A percentile compares a stretch with the other conserved stretches of the same genome.
Conservation (phyloP, 164 flowering plant species). For the Chimonanthus salicifolius region DNA sequence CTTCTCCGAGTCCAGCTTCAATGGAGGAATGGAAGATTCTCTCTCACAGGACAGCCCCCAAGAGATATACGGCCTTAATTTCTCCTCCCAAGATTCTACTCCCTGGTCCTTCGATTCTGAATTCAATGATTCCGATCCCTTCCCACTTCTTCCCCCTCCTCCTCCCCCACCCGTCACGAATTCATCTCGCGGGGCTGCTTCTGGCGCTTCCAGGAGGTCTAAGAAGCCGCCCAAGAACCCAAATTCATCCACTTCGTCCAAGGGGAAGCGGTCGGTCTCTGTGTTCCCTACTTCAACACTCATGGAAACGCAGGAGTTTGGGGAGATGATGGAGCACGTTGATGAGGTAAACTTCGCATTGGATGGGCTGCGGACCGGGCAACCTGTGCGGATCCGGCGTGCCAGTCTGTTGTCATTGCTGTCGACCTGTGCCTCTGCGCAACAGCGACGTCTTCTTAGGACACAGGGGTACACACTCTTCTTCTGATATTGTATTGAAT, state of each 20-base stretch:
- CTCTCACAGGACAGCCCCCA: constrained; percentile 45
- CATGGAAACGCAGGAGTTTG: constrained; percentile 96
- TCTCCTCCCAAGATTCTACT: constrained; percentile 71
- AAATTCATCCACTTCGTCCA: constrained; percentile 9
- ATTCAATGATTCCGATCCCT: constrained; percentile 11
- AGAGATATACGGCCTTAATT: constrained; percentile 38
- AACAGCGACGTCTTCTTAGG: constrained; percentile 67
- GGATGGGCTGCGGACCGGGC: constrained; percentile 74
- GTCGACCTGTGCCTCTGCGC: constrained; percentile 51
- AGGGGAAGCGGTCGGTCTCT: constrained; percentile 16
- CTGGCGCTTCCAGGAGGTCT: constrained; percentile 1
- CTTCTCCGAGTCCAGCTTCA: constrained; percentile 30
- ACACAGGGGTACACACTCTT: constrained; percentile 61
- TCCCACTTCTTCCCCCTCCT: constrained; percentile 17
- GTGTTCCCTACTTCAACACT: constrained; percentile 46
- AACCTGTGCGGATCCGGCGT: constrained; percentile 56
- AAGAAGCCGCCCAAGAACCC: constrained; percentile 21
- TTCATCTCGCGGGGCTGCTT: constrained; percentile 14
- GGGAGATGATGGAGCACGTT: constrained; percentile 95
- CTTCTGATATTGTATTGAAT: neutral
- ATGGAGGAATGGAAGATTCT: constrained; percentile 31
- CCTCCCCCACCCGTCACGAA: constrained; percentile 2
- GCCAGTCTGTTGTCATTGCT: constrained; percentile 74
- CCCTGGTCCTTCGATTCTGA: constrained; percentile 48
- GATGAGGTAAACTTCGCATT: constrained; percentile 92